phyloP scores from a whole-genome alignment of 75 land plant genomes.

The Cunninghamia lanceolata region DNA sequence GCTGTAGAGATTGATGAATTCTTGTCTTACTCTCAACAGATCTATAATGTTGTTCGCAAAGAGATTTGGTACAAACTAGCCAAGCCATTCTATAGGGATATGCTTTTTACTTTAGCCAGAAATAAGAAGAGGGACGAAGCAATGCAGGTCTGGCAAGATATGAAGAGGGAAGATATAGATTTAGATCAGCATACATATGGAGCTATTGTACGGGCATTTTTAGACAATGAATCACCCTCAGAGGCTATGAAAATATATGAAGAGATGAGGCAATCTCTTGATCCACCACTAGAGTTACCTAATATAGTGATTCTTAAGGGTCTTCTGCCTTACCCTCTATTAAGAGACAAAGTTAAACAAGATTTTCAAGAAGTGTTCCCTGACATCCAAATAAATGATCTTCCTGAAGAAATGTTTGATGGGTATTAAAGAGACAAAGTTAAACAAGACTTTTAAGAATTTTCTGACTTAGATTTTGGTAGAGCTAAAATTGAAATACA shows the following conservation, averaged over 20 bases:
- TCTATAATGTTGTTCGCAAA: conserved; percentile 78
- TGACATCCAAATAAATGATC: conserved; percentile 57
- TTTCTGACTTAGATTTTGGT: too few relatives aligned
- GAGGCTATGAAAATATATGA: conserved; percentile 74
- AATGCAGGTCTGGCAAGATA: conserved; percentile 59
- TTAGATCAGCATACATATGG: conserved; percentile 75
- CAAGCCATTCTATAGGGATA: conserved; percentile 79
- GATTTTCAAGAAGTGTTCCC: conserved; percentile 70
- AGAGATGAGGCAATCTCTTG: conserved; percentile 70
- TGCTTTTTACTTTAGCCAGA: conserved; percentile 81
- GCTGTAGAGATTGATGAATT: neutral
- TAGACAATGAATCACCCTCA: conserved; percentile 47
- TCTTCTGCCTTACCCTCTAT: conserved; percentile 51
- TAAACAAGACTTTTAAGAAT: too few relatives aligned
- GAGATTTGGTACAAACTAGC: conserved; percentile 94
- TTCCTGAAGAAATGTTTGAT: conserved; percentile 47
- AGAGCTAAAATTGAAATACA: too few relatives aligned
- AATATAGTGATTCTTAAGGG: conserved; percentile 70
- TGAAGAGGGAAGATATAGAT: conserved; percentile 53
- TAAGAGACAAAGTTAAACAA: conserved; percentile 62
- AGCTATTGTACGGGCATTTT: conserved; percentile 67
- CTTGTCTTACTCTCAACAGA: conserved; percentile 30
- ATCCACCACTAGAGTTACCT: conserved; percentile 54
- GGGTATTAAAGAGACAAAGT: neutral
- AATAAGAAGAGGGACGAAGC: conserved; percentile 61